Base-by-base conservation (phyloP, 352 stramenopile species). In the Phytophthora kernoviae region DNA sequence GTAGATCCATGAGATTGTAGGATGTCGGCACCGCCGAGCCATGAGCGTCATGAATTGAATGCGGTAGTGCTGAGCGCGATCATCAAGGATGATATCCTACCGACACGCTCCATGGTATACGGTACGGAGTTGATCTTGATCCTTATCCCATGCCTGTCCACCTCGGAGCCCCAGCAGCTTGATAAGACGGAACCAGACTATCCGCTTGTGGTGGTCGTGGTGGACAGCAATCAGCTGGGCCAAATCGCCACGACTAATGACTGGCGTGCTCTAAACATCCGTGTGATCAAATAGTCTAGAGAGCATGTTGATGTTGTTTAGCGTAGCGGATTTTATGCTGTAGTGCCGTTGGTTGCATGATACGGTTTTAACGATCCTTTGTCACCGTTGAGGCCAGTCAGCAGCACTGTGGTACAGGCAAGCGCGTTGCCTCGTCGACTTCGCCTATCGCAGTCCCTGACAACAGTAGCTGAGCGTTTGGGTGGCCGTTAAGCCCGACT, bases 171-270 rank as follows among this genome's bases (percentile, higher is more conserved):
- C 7, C 12, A 41, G 34, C 34, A 43, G 15, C n/a, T 43, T 21
- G n/a, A 21, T 43, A 21, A 40, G 34, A 21, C 22, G 32, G 20
- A 12, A 24, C 36, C 9, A 45, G 45, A 11, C 45, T 45, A 48
- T 54, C 46, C 48, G n/a, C 48, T 47, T 61, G 27, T 41, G 44
- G 54, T 55, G 34, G 33, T 12, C 33, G 10, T 10, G 3, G 15
- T 34, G 20, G 15, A 32, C n/a, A 42, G 42, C 58, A 39, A 17
- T 2, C 33, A 47, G 50, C 50, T 46, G 41, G 41, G 54, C 54
- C 32, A 58, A 44, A 68, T 68, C 60, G 12, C 24, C 32, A 62
- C 62, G 53, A 63, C 56, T 20, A 43, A n/a, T n/a, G n/a, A n/a
- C 50, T 66, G 44, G 44, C 52, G 59, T 62, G 27, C 58, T 42